Percentiles rank a stretch among this genome's conserved stretches.
These are phyloP conservation scores for Auriculariales sp. DNA, from an alignment of 768 basidiomycete genomes.

Conservation along the genomic window DNA sequence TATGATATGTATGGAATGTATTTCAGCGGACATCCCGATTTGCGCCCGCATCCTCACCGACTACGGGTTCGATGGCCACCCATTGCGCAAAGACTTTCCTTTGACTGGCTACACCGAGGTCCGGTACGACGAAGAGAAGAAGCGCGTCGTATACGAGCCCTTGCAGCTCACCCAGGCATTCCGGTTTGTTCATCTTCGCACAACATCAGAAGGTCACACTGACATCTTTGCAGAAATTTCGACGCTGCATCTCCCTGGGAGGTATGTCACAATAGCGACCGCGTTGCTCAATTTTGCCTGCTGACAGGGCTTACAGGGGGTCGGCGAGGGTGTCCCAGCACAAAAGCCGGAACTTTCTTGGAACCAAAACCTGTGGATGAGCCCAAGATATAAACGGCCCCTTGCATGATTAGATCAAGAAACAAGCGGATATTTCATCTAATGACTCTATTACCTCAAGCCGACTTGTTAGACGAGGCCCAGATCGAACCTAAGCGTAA, in stretches of 20 bases:
- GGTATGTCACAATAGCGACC: slow-evolving; percentile 25
- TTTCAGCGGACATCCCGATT: slow-evolving; percentile 91
- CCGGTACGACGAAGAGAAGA: slow-evolving; percentile 93
- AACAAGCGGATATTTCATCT: no score
- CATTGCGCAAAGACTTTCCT: slow-evolving; percentile 95
- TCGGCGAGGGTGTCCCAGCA: not conserved
- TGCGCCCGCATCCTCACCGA: slow-evolving; percentile 98
- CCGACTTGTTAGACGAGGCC: no score
- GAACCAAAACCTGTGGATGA: not conserved
- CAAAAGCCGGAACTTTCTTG: not conserved
- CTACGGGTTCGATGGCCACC: slow-evolving; percentile 97
- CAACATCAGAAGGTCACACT: not conserved
- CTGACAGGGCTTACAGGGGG: not conserved
- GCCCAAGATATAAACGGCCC: not conserved
- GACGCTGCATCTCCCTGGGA: slow-evolving; percentile 92
- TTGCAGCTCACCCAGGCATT: slow-evolving; percentile 96
- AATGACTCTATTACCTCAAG: no score
- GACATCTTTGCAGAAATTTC: slow-evolving; percentile 54
- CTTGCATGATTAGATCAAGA: no score
- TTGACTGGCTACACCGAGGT: slow-evolving; percentile 97
- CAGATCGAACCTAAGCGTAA: no score
- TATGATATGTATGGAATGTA: slow-evolving; percentile 98
- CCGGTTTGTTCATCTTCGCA: slow-evolving; percentile 48
- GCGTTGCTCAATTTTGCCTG: not conserved
- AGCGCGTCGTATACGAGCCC: slow-evolving; percentile 95